phyloP scores from a whole-genome alignment of 108 stramenopile genomes.

The Skeletonema costatum region DNA sequence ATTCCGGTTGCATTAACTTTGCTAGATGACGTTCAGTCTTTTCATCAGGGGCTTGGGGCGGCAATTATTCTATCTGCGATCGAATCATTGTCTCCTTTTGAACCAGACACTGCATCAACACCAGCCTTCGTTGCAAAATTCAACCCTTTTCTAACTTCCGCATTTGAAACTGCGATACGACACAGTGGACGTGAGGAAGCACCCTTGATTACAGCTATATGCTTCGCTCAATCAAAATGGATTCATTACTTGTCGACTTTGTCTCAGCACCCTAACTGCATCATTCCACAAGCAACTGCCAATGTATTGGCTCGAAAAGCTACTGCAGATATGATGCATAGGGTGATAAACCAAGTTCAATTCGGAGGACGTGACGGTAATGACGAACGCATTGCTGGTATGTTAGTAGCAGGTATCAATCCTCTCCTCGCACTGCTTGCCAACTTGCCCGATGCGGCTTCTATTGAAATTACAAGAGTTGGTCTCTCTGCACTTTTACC shows the following conservation, averaged over 20 bases:
- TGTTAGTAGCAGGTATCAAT: conserved; percentile 58
- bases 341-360: conserved; percentile 19
- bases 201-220: conserved; percentile 13
- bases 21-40: conserved; percentile 27
- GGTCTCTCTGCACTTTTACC: conserved; percentile 68
- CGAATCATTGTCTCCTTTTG: conserved; percentile 6
- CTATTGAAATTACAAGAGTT: conserved; percentile 62
- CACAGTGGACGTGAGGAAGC: conserved; percentile 24
- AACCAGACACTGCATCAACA: neutral
- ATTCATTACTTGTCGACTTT: conserved; percentile 12
- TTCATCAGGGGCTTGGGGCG: conserved; percentile 32
- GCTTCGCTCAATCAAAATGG: conserved; percentile 40
- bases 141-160: neutral
- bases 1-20: conserved; percentile 29
- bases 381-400: conserved; percentile 37
- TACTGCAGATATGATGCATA: conserved; percentile 18
- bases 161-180: conserved; percentile 23
- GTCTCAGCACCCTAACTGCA: neutral
- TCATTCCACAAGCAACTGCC: neutral
- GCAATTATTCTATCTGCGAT: conserved; percentile 22
- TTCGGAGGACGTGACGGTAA: conserved; percentile 22
- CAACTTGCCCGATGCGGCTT: conserved; percentile 36
- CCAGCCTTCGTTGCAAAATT: conserved; percentile 16
- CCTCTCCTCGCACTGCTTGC: conserved; percentile 57
- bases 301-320: conserved; percentile 16